Evolutionary conservation across 331 rosid genomes (phyloP), one percentile per base, ranked within the genome.

Genomic region (Malus hybrid): DNA sequence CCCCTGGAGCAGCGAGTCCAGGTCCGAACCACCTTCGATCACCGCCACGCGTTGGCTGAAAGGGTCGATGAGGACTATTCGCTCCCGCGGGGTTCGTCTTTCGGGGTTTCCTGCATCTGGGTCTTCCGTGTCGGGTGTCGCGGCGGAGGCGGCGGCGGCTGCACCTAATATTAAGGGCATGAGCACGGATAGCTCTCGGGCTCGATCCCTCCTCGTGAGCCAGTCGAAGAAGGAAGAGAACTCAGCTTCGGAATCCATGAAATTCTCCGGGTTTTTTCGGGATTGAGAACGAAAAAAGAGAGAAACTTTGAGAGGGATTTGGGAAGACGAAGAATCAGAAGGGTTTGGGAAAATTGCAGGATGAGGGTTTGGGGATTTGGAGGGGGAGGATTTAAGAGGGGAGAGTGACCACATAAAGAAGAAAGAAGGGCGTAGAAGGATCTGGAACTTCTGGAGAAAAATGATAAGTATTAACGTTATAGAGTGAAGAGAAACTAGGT

Each of bases 21-120:
- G 57, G 20, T 52, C 57, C 2, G 20, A 76, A 31, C 76, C 78
- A 2, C 89, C 92, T 14, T 90, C 91, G 5, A 93, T 79, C 18
- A 91, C 89, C 66, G 88, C 73, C 90, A 87, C 81, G 8, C 80
- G 84, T 27, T 88, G 97, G 4, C 86, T 74, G 1, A 82, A 80
- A 8, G 94, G 93, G 73, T 90, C 85, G 70, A 90, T 71, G 85
- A 90, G 80, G 79, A 93, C 80, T 48, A 90, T 79, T 42, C 96
- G 81, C 24, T 86, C 79, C 0, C 32, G 70, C 0, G 28, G 70
- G 2, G 77, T 31, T 7, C 28, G 34, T 13, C 55, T 2, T 28
- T 61, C 68, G 16, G 84, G 3, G 62, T 14, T 31, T 46, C 52
- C 84, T 56, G 31, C 70, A 78, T 67, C 79, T 63, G 80, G 76